Evolutionary conservation across 495 filamentous ascomycete species (phyloP), one percentile per base, ranked within the genome.

Genomic region (Penicillium egyptiacum): DNA sequence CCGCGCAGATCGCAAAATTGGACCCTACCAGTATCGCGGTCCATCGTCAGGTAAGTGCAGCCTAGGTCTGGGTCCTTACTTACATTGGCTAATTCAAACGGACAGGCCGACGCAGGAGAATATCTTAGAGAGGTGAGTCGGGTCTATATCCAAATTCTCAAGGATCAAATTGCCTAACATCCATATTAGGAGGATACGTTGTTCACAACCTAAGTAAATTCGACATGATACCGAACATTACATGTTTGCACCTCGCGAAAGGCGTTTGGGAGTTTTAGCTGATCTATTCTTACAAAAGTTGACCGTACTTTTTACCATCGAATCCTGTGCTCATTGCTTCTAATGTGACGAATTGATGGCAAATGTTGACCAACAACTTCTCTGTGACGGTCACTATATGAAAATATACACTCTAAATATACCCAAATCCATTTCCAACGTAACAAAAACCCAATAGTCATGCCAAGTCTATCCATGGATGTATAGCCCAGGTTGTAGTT

Each of bases 11-110:
- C 16, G 75, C 88, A 57, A 77, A 88, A 55, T 69, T 97, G 52
- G 93, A 97, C 46, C 94, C 94, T 0, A 98, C 95, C 1, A 91
- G 86, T 14, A 88, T 96, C 51, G 85, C 87, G 10, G 82, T 86
- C 30, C 96, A 96, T 71, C 76, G 55, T 20, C 64, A 65, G 51
- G 58, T 49, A 45, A 14, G 33, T 20, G 22, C 25, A 40, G 4
- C 35, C 20, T 3, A 19, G 14, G 16, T 14, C 17, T 8, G 6
- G 0, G 5, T 12, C 0, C 23, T 5, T 26, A 49, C 14, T 37
- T 44, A 5, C 19, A 39, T 48, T 12, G 35, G 16, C 50, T 55
- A 42, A 52, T 37, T 19, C 25, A 3, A 30, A 19, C 9, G n/a
- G 22, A 61, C 91, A 96, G 71, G 87, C 88, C 2, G 93, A 98